phyloP scores from a whole-genome alignment of 129 eudicot species.

The Pseudognaphalium luteoalbum region DNA sequence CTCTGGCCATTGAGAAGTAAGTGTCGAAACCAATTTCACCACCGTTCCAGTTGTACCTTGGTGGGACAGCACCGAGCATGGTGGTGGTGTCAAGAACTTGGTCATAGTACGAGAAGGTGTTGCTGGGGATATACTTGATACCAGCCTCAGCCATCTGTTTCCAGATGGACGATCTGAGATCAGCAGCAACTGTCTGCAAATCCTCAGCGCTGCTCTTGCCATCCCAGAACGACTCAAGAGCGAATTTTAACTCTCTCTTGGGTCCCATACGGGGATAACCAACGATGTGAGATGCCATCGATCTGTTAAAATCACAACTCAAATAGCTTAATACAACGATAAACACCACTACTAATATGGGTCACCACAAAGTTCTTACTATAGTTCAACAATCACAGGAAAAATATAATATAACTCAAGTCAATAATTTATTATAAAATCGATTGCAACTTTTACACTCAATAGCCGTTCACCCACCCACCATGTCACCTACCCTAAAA shows the following conservation, averaged over 20 bases:
- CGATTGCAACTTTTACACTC: neutral
- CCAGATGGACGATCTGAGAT: constrained; percentile 96
- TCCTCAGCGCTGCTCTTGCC: constrained; percentile 94
- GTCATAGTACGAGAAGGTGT: constrained; percentile 91
- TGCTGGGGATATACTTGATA: constrained; percentile 96
- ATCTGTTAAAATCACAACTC: constrained; percentile 38
- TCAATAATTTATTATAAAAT: neutral
- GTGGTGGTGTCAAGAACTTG: constrained; percentile 96
- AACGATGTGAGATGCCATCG: constrained; percentile 97
- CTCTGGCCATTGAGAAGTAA: constrained; percentile 99
- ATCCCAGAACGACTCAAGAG: constrained; percentile 99
- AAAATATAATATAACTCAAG: constrained; percentile 28
- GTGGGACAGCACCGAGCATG: constrained; percentile 96
- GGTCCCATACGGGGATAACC: constrained; percentile 99
- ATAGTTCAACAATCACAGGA: too few relatives aligned
- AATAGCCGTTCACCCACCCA: neutral
- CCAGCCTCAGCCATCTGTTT: constrained; percentile 93
- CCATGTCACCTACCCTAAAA: neutral
- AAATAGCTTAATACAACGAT: neutral
- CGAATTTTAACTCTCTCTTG: constrained; percentile 97
- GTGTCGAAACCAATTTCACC: constrained; percentile 95
- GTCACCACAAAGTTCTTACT: neutral
- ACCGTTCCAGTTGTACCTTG: constrained; percentile 89
- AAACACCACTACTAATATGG: constrained; percentile 3
- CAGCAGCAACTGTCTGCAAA: constrained; percentile 80